Evolutionary conservation across 129 eudicot genomes (phyloP), one percentile per base, ranked within the genome.

Genomic region (Apium graveolens): DNA sequence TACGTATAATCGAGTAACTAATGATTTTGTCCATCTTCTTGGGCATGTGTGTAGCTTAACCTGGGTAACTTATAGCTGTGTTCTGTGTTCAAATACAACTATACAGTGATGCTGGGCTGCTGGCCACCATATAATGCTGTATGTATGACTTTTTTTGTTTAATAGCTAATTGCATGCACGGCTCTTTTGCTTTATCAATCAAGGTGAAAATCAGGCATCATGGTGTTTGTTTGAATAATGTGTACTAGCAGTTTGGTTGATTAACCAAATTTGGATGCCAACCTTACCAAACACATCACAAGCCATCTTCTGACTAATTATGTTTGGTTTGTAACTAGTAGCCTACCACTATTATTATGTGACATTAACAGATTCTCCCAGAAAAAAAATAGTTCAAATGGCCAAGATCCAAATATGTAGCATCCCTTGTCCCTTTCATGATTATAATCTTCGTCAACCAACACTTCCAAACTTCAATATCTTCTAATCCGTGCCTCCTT

Each of bases 181-280:
- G 21, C 26, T 24, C 1, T n/a, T 9, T 24, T 55, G 31, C 4
- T 24, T 55, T 55, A 24, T 55, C 11, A 24, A 24, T 21, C 9
- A 2, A 55, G 26, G 29, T 46, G 31, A 55, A 18, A 55, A 1
- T 9, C 12, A 20, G 66, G 66, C 32, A 57, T 60, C 34, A 60
- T 60, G 68, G 32, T 60, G 68, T 5, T 60, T 26, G 32, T 60
- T 60, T 60, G 68, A 60, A 60, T 60, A 60, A 60, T 60, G 32
- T 60, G 32, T 66, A 66, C 18, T 4, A 16, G 20, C 10, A 16
- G 20, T 14, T 66, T 26, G 71, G 32, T 78, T 66, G 39, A 66
- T 66, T 78, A 80, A 85, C 80, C 68, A 79, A 76, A 83, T 62
- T 88, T 81, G 97, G 97, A 88, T 74, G 90, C 97, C 97, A 87